Conservation (phyloP, 192 early-diverging fungal species). For the Linnemannia exigua region DNA sequence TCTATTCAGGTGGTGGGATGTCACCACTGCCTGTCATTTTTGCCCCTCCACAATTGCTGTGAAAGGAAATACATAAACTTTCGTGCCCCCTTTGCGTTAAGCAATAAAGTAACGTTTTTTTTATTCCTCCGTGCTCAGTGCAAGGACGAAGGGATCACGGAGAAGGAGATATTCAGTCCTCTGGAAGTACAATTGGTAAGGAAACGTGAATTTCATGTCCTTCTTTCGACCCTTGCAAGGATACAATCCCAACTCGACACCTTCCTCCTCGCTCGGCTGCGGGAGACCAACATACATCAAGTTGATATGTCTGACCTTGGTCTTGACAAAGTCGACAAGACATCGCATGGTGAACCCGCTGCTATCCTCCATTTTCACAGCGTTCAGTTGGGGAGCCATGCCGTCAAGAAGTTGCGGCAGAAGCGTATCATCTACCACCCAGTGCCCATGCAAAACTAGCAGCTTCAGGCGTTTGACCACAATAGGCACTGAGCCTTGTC, state of each 20-base stretch:
- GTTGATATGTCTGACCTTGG: not conserved
- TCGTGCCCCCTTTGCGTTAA: no score
- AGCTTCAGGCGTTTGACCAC: not conserved
- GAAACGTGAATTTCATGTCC: not conserved
- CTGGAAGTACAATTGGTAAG: not conserved
- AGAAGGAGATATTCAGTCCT: not conserved
- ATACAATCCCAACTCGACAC: not conserved
- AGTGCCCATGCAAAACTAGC: not conserved
- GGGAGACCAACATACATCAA: not conserved
- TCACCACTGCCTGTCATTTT: no score
- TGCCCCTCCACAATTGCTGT: no score
- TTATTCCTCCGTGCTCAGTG: not conserved
- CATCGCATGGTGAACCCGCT: not conserved
- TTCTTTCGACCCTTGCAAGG: not conserved
- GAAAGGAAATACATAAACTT: no score
- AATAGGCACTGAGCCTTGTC: not conserved
- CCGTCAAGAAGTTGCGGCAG: not conserved
- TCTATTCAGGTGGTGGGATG: no score
- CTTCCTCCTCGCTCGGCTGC: not conserved
- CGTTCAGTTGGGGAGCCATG: not conserved
- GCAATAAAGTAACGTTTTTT: no score
- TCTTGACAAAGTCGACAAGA: not conserved
- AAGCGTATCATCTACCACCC: not conserved
- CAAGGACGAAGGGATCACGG: not conserved
- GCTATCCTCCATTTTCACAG: not conserved